Evolutionary conservation across 179 eudicot genomes (phyloP).

Genomic region (Gypsophila paniculata): DNA sequence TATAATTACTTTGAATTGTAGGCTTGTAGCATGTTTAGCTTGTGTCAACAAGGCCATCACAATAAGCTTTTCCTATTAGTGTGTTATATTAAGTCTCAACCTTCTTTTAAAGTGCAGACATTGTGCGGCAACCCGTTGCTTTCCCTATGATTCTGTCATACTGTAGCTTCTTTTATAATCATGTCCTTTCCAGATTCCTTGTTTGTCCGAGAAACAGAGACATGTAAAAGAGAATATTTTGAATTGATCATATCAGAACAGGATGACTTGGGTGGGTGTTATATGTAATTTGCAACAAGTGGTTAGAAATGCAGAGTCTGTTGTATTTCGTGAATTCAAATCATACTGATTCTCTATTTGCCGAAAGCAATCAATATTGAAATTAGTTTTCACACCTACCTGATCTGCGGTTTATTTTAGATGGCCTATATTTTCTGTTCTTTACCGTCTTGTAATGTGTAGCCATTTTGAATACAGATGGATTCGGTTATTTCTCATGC

Average conservation of each 20-base stretch:
- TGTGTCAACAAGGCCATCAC: too few species aligned
- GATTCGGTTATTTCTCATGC: conserved; percentile 96
- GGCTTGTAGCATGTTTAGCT: too few species aligned
- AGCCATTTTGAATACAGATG: conserved; percentile 47
- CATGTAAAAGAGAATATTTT: not conserved
- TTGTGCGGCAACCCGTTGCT: too few species aligned
- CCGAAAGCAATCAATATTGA: too few species aligned
- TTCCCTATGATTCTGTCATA: too few species aligned
- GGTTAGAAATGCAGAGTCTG: not conserved
- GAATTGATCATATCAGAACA: not conserved
- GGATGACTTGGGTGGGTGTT: not conserved
- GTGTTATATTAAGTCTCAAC: too few species aligned
- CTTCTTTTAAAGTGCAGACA: too few species aligned
- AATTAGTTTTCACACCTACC: not conserved
- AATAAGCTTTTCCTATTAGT: too few species aligned
- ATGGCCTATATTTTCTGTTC: not conserved
- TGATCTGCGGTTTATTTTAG: not conserved
- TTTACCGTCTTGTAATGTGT: conserved; percentile 3
- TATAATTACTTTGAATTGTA: not conserved
- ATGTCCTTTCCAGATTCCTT: too few species aligned
- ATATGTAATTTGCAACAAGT: not conserved
- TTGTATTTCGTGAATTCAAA: not conserved
- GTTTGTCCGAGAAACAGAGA: too few species aligned
- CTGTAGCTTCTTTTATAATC: too few species aligned
- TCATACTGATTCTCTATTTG: not conserved